These are phyloP conservation scores for Chionographis japonica DNA, from an alignment of 106 monocot genomes.

Conservation along the genomic window DNA sequence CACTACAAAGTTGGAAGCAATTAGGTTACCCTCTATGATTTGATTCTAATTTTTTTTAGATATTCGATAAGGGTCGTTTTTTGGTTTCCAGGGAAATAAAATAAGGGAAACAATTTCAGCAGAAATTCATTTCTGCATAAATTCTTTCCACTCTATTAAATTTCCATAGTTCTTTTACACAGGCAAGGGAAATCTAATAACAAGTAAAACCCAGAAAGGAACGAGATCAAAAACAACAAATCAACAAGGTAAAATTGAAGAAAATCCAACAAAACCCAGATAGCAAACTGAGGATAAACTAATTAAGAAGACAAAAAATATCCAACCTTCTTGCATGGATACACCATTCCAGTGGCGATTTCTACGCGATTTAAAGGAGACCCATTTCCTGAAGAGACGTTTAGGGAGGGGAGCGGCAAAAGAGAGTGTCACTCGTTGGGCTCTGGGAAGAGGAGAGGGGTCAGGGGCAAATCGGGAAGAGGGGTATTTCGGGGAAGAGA, in stretches of 20 bases:
- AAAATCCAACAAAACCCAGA: neutral
- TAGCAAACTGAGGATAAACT: neutral
- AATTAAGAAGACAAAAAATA: neutral
- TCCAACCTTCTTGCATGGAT: constrained; percentile 18
- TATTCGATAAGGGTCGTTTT: no score
- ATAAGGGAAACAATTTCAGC: no score
- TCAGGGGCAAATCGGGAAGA: constrained; percentile 19
- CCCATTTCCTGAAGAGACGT: constrained; percentile 7
- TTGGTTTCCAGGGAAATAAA: no score
- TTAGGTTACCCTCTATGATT: no score
- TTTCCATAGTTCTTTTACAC: no score
- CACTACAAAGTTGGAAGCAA: no score
- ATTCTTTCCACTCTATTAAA: no score
- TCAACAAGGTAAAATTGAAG: no score
- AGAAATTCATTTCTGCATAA: no score
- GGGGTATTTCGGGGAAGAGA: constrained; percentile 26
- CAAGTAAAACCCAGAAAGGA: neutral
- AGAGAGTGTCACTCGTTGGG: neutral
- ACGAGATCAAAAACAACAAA: no score
- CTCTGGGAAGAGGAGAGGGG: neutral
- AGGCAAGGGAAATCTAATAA: neutral
- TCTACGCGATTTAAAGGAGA: constrained; percentile 1
- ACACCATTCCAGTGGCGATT: constrained; percentile 12
- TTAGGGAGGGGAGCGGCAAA: neutral
- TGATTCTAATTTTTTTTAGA: no score